Base-by-base conservation (phyloP, 2,329 filamentous ascomycete genomes). In the Botryotinia convoluta region DNA sequence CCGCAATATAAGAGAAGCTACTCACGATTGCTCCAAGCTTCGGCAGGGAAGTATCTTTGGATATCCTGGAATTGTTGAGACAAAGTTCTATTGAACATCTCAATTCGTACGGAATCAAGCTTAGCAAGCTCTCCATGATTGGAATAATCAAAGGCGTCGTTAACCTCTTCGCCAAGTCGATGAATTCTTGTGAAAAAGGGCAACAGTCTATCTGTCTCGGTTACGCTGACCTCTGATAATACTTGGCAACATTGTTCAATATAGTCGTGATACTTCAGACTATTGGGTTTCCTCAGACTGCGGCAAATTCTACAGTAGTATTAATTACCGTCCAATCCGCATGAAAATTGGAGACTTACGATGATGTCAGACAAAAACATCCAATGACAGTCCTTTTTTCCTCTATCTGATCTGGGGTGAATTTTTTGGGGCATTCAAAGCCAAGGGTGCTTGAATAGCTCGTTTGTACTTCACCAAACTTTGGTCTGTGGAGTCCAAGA, bases 141-240 rank as follows among this genome's bases (percentile, higher is more conserved):
- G 57, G 76, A 73, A 37, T 80, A 80, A 65, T 79, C 75, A 65
- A 80, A 81, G 3, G 78, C 74, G 39, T 77, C 67, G 70, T 75
- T 78, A 18, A 79, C 74, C 37, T 80, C 77, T 67, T 80, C 78
- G 4, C 76, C 74, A 57, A 81, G 73, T 51, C 74, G 74, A 57
- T 78, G 77, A 3, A 81, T 39, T 32, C 74, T 73, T 26, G 80
- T 70, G 59, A 77, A 75, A 64, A 79, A 77, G 18, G 75, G 77
- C 20, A 81, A 71, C 2, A 79, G 73, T 35, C 74, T 68, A 62
- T 81, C 79, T 2, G 78, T 75, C 12, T 78, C 77, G 3, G 64
- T 72, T 39, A 77, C 61, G 5, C 72, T 73, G 44, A 73, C 67
- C 29, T 77, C 73, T 1, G 74, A 61, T 26, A 81, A 63, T 2